Base-by-base conservation (phyloP, 164 flowering plant species). In the Brasenia schreberi region DNA sequence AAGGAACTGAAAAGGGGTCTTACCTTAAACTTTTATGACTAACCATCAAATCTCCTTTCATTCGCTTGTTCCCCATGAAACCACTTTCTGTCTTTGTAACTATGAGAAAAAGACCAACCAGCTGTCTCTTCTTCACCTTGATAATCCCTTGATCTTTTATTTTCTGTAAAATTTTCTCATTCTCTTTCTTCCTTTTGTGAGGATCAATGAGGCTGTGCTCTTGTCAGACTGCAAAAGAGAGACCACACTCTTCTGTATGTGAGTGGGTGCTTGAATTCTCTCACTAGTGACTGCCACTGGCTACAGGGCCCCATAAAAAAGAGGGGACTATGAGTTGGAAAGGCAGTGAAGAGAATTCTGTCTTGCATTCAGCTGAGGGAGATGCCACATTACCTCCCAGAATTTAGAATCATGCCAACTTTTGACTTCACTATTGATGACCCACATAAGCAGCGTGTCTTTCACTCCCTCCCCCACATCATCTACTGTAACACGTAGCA, bases 281-380 rank as follows among this genome's bases (percentile, higher is more conserved):
- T n/a, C n/a, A n/a, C n/a, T 45, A 45, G 53, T 45, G 53, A 45
- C 11, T 45, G 12, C 53, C 53, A 45, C 53, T 45, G 53, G 53
- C 53, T 45, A 12, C 53, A 45, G 53, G 7, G 11, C 53, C 12
- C 53, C 2, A 2, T 23, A n/a, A 23, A 19, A 53, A 61, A 27
- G 44, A 6, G 18, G 19, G 10, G 14, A 42, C 64, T 19, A 18
- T 45, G 53, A 59, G 19, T 7, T 42, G 61, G 64, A n/a, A 18
- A n/a, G 62, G 62, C 7, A 18, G 17, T 11, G 53, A 45, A 45
- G 53, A 5, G 53, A 59, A 62, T 62, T 74, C 70, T 74, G 78
- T 79, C 83, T 82, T 72, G 85, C 76, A 78, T 84, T 79, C 84
- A 78, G 72, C 74, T 72, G 69, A 76, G 69, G 76, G 74, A 80